Evolutionary conservation across 352 stramenopile genomes (phyloP).

Genomic region (Phytopythium sindhum): DNA sequence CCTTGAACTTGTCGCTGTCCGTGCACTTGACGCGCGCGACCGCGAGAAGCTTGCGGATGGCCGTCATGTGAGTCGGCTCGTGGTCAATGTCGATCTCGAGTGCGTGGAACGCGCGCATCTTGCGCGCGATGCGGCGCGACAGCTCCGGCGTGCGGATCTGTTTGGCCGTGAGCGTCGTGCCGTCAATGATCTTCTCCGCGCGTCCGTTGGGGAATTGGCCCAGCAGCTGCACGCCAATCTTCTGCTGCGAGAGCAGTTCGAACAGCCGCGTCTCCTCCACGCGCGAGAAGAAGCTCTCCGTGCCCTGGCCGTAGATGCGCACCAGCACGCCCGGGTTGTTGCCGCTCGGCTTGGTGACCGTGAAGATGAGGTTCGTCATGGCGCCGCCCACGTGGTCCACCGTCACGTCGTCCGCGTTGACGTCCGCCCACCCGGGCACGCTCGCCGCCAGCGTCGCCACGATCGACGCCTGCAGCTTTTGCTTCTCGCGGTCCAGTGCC

Average conservation of each 20-base stretch:
- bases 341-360: conserved; percentile 61
- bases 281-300: conserved; percentile 78
- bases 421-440: conserved; percentile 53
- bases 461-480: conserved; percentile 66
- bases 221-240: conserved; percentile 72
- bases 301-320: conserved; percentile 79
- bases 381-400: conserved; percentile 68
- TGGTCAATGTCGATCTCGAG: conserved; percentile 66
- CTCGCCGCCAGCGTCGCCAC: conserved; percentile 51
- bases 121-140: conserved; percentile 48
- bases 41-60: conserved; percentile 54
- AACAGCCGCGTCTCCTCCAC: conserved; percentile 77
- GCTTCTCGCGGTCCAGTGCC: conserved; percentile 62
- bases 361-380: conserved; percentile 88
- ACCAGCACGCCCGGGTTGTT: conserved; percentile 68
- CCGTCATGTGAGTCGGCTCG: conserved; percentile 46
- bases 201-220: conserved; percentile 79
- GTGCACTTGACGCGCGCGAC: conserved; percentile 57
- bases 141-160: conserved; percentile 62
- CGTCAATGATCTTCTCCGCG: conserved; percentile 73
- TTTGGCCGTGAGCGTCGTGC: conserved; percentile 57
- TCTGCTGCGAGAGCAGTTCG: conserved; percentile 56
- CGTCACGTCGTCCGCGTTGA: conserved; percentile 52
- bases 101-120: conserved; percentile 71
- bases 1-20: conserved; percentile 30